Evolutionary conservation across 2,329 filamentous ascomycete species (phyloP).

Genomic region (Cladophialophora immunda): DNA sequence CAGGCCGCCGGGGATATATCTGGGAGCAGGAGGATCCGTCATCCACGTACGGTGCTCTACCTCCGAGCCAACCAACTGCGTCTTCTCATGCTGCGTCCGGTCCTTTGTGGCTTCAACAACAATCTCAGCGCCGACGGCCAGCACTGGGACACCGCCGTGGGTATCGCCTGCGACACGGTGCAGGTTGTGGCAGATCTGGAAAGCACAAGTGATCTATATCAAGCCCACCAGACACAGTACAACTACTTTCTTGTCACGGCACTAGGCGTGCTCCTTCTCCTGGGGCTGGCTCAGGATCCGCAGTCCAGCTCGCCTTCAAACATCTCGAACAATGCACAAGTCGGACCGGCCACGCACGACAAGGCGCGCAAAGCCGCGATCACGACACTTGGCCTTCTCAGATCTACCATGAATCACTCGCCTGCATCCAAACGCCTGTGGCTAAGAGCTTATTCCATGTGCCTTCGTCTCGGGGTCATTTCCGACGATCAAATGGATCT

Average conservation of each 20-base stretch:
- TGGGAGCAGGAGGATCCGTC: neutral
- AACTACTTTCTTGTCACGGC: slow-evolving; percentile 14
- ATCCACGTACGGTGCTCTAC: slow-evolving; percentile 8
- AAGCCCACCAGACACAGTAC: slow-evolving; percentile 11
- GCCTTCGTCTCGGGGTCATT: slow-evolving; percentile 9
- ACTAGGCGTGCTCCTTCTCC: slow-evolving; percentile 3
- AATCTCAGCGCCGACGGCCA: slow-evolving; percentile 1
- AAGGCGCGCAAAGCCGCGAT: neutral
- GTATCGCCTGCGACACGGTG: slow-evolving; percentile 10
- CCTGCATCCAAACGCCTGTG: slow-evolving; percentile 5
- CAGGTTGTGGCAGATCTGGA: slow-evolving; percentile 6
- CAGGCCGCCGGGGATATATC: neutral
- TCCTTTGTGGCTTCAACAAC: slow-evolving; percentile 3
- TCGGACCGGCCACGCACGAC: slow-evolving; percentile 4
- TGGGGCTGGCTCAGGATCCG: slow-evolving; percentile 4
- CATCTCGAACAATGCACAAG: neutral
- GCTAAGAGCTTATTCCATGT: slow-evolving; percentile 8
- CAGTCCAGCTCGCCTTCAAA: slow-evolving; percentile 7
- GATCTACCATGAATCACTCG: slow-evolving; percentile 6
- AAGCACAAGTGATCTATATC: slow-evolving; percentile 11
- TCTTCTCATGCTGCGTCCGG: slow-evolving; percentile 9
- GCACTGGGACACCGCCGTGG: slow-evolving; percentile 1
- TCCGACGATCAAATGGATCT: neutral
- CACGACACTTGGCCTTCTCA: slow-evolving; percentile 5
- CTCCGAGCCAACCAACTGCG: slow-evolving; percentile 11